Evolutionary conservation across 140 eudicot genomes (phyloP), one percentile per base, ranked within the genome.

Genomic region (Erigeron philadelphicus): DNA sequence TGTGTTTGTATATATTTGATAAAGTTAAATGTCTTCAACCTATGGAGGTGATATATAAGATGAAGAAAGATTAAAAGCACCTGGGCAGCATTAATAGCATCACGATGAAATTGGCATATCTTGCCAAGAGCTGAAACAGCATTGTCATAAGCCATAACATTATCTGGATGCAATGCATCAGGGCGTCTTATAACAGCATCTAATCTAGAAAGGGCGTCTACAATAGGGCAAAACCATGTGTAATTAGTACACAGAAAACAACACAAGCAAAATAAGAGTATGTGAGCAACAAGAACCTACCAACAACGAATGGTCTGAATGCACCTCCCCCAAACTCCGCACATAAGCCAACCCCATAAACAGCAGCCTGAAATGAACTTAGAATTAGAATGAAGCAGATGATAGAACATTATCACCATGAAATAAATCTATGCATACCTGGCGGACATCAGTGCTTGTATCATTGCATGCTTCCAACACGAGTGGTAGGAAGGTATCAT

Each of bases 81-180:
- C 88, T 83, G 88, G 71, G 92, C 76, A 48, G 88, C 83, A 66
- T 86, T 82, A 19, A 86, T 83, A 48, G 74, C 57, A 61, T 86
- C 86, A 11, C 92, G 88, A 60, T 86, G 92, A 66, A 83, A 86
- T 66, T 73, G 88, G 74, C 88, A 86, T 31, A 86, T 80, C 65
- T 86, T 86, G 67, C 92, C 92, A 35, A 86, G 92, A 64, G 92
- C 92, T 72, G 92, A 86, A 75, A 86, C 92, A 50, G 92, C 92
- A 86, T 86, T 86, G 66, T 86, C 92, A 73, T 86, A 86, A 42
- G 88, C 88, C 92, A 86, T 86, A 18, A 86, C 88, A 71, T 80
- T 83, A 58, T 86, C 92, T 61, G 88, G 70, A 67, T 80, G 82
- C 55, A 75, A 80, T 49, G 88, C 85, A 75, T 80, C 80, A 7